These are phyloP conservation scores for Lotus japonicus DNA, from an alignment of 306 rosid genomes.

Conservation along the genomic window DNA sequence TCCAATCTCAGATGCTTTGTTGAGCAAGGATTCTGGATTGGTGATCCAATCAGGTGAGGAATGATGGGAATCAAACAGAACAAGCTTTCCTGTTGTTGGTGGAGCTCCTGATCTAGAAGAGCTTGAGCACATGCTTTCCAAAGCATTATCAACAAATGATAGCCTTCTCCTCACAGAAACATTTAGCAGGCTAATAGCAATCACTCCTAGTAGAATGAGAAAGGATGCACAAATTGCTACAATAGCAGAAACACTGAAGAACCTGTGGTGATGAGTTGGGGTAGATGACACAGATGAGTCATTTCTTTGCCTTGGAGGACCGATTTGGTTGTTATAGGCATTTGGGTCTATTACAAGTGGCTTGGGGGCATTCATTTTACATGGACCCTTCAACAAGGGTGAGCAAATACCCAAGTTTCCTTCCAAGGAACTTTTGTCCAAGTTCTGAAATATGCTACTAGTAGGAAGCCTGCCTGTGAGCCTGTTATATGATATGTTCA, in stretches of 20 bases:
- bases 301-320: conserved; percentile 28
- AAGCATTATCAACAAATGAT: conserved; percentile 59
- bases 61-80: conserved; percentile 49
- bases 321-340: conserved; percentile 53
- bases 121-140: conserved; percentile 89
- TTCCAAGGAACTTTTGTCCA: conserved; percentile 78
- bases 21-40: conserved; percentile 54
- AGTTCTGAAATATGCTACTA: conserved; percentile 54
- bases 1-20: conserved; percentile 78
- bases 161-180: conserved; percentile 65
- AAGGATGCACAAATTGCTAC: conserved; percentile 73
- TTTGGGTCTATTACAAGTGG: conserved; percentile 90
- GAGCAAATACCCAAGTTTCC: conserved; percentile 90
- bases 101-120: conserved; percentile 63
- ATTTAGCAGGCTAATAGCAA: conserved; percentile 62
- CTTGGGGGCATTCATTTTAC: conserved; percentile 77
- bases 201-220: conserved; percentile 60
- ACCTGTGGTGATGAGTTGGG: conserved; percentile 39
- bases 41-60: conserved; percentile 40
- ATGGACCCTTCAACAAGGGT: conserved; percentile 82
- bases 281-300: conserved; percentile 24
- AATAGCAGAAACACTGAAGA: conserved; percentile 77
- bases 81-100: conserved; percentile 61
- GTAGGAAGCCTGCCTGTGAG: conserved; percentile 84
- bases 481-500: conserved; percentile 75